These are phyloP conservation scores for Phalaenopsis hybrid DNA, from an alignment of 116 monocot genomes.

Conservation along the genomic window DNA sequence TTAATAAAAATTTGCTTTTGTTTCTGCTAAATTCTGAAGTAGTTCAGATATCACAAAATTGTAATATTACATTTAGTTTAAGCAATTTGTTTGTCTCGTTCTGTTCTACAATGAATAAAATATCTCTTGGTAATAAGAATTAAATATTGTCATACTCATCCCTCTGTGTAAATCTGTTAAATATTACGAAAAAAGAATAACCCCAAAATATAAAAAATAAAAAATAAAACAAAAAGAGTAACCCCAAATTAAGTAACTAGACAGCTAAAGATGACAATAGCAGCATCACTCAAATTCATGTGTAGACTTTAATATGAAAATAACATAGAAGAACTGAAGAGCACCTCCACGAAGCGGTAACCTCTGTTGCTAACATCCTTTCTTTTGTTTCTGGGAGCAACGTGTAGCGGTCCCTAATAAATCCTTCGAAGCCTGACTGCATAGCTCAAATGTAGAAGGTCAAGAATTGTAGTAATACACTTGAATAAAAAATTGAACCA, in stretches of 20 bases:
- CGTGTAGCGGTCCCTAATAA: slow-evolving; percentile 74
- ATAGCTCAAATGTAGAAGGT: slow-evolving; percentile 10
- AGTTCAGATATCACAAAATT: no score
- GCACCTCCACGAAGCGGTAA: slow-evolving; percentile 80
- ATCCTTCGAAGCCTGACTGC: slow-evolving; percentile 96
- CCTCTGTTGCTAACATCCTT: slow-evolving; percentile 86
- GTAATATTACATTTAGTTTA: no score
- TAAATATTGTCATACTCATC: no score
- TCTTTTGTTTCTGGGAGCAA: slow-evolving; percentile 81
- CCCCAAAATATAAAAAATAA: no score
- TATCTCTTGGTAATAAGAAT: no score
- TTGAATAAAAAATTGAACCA: background rate
- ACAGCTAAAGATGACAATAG: background rate
- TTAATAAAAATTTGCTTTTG: no score
- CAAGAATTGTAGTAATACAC: background rate
- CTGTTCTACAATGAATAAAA: no score
- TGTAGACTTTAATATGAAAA: background rate
- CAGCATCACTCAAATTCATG: background rate
- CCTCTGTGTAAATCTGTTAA: no score
- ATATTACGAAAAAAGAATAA: no score
- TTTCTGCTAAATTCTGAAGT: no score
- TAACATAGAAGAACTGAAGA: background rate
- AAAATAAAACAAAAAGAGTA: no score
- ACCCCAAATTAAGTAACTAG: background rate
- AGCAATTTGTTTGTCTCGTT: no score